Conservation (phyloP, 192 early-diverging fungal genomes). For the Kickxella alabastrina region DNA sequence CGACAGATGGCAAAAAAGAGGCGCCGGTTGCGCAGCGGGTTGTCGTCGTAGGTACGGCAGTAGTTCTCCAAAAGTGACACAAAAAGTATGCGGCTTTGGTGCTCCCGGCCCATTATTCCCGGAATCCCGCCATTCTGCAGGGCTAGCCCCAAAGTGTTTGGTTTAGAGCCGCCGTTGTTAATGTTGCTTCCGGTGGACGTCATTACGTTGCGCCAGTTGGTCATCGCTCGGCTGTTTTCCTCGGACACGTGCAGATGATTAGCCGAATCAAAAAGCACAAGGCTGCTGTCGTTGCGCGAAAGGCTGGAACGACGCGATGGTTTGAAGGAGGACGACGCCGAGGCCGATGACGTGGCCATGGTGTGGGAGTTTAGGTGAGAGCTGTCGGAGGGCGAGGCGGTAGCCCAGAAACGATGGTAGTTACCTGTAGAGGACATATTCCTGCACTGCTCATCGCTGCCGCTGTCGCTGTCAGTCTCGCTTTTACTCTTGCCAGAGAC, state of each 20-base stretch:
- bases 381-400: constrained; percentile 21
- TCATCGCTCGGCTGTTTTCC: background rate
- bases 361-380: too few species aligned
- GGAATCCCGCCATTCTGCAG: too few species aligned
- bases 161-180: constrained; percentile 4
- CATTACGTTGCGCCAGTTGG: background rate
- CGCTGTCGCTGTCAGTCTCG: too few species aligned
- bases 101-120: constrained; percentile 37
- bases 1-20: constrained; percentile 88
- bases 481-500: too few species aligned
- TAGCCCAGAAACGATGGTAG: constrained; percentile 29
- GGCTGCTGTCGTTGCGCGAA: background rate
- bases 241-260: too few species aligned
- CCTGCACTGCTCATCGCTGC: too few species aligned
- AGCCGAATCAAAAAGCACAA: too few species aligned
- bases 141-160: too few species aligned
- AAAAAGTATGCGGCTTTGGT: constrained; percentile 76
- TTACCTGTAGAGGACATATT: too few species aligned
- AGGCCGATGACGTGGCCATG: too few species aligned
- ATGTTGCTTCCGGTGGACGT: background rate
- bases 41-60: constrained; percentile 82
- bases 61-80: constrained; percentile 90
- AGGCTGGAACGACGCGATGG: constrained; percentile 2
- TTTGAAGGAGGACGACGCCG: too few species aligned
- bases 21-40: constrained; percentile 75